These are phyloP conservation scores for Heracleum sosnowskyi DNA, from an alignment of 129 eudicot genomes.

Conservation along the genomic window DNA sequence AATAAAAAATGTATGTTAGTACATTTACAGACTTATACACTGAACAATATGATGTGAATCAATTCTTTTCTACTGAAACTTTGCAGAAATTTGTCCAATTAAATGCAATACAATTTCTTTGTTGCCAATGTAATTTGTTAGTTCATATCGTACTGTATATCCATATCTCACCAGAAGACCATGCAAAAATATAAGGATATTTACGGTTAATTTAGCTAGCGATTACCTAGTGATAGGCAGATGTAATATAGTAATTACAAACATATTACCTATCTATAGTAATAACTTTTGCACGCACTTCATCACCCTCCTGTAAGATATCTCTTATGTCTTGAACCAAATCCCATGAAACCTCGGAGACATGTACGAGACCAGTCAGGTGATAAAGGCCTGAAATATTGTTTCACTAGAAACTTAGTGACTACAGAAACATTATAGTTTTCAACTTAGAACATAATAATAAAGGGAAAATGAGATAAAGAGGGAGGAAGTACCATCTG, in stretches of 20 bases:
- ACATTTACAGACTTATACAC: background rate
- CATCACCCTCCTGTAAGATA: conserved; percentile 67
- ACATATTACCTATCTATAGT: conserved; percentile 59
- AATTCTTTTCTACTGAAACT: background rate
- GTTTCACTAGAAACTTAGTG: background rate
- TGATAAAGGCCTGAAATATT: conserved; percentile 54
- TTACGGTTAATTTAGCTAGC: background rate
- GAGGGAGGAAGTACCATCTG: conserved; percentile 48
- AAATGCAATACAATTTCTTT: background rate
- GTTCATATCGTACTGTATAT: background rate
- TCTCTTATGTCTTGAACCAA: conserved; percentile 81
- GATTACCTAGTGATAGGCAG: background rate
- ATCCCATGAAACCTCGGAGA: conserved; percentile 98
- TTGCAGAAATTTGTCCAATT: background rate
- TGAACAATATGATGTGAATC: background rate
- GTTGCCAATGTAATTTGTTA: background rate
- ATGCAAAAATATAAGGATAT: background rate
- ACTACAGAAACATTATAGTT: background rate
- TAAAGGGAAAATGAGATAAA: background rate
- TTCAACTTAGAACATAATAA: background rate
- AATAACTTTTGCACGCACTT: conserved; percentile 64
- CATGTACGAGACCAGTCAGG: conserved; percentile 88
- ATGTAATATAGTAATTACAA: background rate
- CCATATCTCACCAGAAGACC: background rate
- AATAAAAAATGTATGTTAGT: no score